These are phyloP conservation scores for Acer negundo DNA, from an alignment of 345 rosid species.

Conservation along the genomic window DNA sequence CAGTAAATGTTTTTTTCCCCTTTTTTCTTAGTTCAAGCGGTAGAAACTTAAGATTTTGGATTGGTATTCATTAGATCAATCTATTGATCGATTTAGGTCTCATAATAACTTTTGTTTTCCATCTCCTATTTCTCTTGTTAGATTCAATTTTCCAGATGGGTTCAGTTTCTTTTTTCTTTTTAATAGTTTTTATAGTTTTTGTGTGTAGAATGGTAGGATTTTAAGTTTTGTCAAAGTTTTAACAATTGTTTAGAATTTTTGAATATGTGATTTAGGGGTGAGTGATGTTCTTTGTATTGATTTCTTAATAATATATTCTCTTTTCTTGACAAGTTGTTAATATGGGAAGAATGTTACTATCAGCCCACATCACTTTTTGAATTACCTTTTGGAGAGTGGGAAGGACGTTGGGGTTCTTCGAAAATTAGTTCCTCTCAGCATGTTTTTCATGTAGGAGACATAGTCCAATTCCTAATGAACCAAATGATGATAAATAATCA, in stretches of 20 bases:
- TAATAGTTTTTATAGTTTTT: background rate
- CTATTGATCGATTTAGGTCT: too few relatives aligned
- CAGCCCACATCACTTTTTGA: slow-evolving; percentile 37
- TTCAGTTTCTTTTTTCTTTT: too few relatives aligned
- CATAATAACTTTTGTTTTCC: too few relatives aligned
- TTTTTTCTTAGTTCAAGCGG: too few relatives aligned
- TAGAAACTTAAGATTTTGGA: too few relatives aligned
- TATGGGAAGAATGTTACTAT: slow-evolving; percentile 87
- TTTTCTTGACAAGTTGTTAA: slow-evolving; percentile 60
- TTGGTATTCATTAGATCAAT: too few relatives aligned
- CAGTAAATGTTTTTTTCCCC: too few relatives aligned
- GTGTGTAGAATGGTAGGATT: background rate
- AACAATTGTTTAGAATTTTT: background rate
- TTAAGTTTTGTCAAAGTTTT: background rate
- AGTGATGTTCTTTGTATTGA: background rate
- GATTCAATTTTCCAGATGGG: too few relatives aligned
- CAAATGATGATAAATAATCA: slow-evolving; percentile 81
- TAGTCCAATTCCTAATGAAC: slow-evolving; percentile 55
- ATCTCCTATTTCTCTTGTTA: background rate
- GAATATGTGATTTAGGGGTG: background rate
- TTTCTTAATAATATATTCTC: slow-evolving; percentile 8
- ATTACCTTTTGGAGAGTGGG: slow-evolving; percentile 43
- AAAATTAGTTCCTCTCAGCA: slow-evolving; percentile 32
- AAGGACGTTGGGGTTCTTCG: slow-evolving; percentile 36
- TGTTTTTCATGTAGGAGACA: slow-evolving; percentile 41